A percentile compares a stretch with the other conserved stretches of the same genome.
Evolutionary conservation across 164 flowering plant species (phyloP).

Genomic region (Litsea cubeba): DNA sequence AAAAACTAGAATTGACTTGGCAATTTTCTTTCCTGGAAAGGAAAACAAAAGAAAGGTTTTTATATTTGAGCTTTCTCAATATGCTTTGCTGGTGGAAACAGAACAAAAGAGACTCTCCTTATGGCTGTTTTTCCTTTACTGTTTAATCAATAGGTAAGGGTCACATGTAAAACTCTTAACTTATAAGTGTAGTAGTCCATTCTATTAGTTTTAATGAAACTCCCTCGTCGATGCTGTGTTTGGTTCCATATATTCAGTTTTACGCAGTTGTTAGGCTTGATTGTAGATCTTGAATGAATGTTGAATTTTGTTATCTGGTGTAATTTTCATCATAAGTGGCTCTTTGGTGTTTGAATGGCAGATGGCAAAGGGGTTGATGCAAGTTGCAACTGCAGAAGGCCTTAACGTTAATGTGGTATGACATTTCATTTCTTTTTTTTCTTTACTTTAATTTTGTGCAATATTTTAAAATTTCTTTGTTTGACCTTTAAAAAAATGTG

Average conservation of each 20-base stretch:
- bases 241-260: neutral
- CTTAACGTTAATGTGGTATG: slow-evolving; percentile 83
- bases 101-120: too few relatives aligned
- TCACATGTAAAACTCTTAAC: neutral
- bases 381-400: slow-evolving; percentile 81
- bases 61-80: too few relatives aligned
- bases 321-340: neutral
- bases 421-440: neutral
- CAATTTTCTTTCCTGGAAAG: too few relatives aligned
- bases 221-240: neutral
- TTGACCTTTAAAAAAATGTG: too few relatives aligned
- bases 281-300: neutral
- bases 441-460: too few relatives aligned
- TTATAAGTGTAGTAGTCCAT: neutral
- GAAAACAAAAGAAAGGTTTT: too few relatives aligned
- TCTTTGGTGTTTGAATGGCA: slow-evolving; percentile 22
- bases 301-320: neutral
- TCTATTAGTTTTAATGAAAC: neutral
- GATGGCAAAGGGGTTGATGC: slow-evolving; percentile 92
- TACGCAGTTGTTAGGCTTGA: neutral
- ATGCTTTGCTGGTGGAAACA: too few relatives aligned
- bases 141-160: too few relatives aligned
- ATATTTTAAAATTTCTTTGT: too few relatives aligned
- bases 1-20: too few relatives aligned
- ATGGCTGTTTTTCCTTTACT: too few relatives aligned